Conservation (phyloP, 2,329 filamentous ascomycete species). For the Amylocarpus encephaloides region DNA sequence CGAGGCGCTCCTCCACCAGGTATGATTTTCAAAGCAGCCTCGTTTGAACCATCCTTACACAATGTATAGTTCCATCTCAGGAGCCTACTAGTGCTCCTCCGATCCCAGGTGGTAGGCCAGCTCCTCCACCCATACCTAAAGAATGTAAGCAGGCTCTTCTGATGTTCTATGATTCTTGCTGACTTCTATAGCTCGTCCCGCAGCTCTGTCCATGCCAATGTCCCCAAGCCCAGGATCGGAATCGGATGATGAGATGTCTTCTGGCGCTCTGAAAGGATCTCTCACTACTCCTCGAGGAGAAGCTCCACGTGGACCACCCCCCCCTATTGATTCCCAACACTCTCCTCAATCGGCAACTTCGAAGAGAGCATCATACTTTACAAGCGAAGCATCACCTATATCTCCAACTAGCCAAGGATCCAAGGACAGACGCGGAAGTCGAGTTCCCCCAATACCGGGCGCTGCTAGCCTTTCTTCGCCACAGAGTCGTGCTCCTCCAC, state of each 20-base stretch:
- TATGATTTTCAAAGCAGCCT: constrained; percentile 5
- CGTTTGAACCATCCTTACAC: background rate
- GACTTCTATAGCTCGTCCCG: constrained; percentile 52
- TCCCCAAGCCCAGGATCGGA: constrained; percentile 74
- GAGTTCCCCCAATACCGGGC: constrained; percentile 57
- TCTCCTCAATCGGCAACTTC: constrained; percentile 40
- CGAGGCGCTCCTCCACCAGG: constrained; percentile 33
- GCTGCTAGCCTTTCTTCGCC: constrained; percentile 39
- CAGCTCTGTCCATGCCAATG: constrained; percentile 46
- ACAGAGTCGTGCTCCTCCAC: constrained; percentile 59
- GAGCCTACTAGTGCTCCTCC: constrained; percentile 32
- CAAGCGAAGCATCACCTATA: constrained; percentile 33
- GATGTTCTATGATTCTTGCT: constrained; percentile 21
- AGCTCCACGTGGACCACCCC: constrained; percentile 42
- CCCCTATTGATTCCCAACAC: constrained; percentile 29
- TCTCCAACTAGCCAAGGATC: constrained; percentile 35
- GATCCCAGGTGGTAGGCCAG: constrained; percentile 40
- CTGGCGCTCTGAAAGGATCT: constrained; percentile 40
- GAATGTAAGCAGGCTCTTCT: constrained; percentile 48
- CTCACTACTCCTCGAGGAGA: constrained; percentile 33
- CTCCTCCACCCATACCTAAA: constrained; percentile 50
- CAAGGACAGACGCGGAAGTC: constrained; percentile 48
- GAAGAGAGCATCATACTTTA: constrained; percentile 32
- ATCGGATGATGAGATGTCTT: constrained; percentile 81
- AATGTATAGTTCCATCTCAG: constrained; percentile 24